A percentile compares a stretch with the other conserved stretches of the same genome.
Evolutionary conservation across 2,329 filamentous ascomycete genomes (phyloP).

Genomic region (Alternaria sp.): DNA sequence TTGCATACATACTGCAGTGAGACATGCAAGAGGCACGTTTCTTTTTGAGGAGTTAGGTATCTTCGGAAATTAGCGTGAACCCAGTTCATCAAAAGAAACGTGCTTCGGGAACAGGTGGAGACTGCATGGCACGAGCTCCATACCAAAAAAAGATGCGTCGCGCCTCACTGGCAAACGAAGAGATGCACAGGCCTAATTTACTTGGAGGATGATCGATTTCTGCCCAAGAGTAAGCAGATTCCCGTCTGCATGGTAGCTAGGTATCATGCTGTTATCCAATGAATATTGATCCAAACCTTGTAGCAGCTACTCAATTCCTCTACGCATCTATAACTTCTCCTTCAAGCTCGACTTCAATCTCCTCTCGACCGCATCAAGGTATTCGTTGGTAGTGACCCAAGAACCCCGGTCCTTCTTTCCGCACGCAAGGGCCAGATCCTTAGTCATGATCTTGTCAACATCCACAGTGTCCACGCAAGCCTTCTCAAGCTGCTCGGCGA

Average conservation of each 20-base stretch:
- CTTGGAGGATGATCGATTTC: neutral
- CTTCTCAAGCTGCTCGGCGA: constrained; percentile 90
- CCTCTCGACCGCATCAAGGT: constrained; percentile 91
- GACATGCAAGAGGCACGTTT: constrained; percentile 24
- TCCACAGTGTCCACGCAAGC: constrained; percentile 96
- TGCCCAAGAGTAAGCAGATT: constrained; percentile 12
- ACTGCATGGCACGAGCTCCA: constrained; percentile 3
- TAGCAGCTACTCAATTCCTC: neutral
- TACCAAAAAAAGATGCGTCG: constrained; percentile 4
- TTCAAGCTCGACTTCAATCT: constrained; percentile 82
- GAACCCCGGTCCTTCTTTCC: constrained; percentile 84
- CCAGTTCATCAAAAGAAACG: constrained; percentile 7
- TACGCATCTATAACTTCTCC: constrained; percentile 71
- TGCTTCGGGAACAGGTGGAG: constrained; percentile 7
- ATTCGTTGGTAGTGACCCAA: constrained; percentile 90
- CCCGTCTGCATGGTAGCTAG: neutral
- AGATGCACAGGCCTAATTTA: constrained; percentile 1
- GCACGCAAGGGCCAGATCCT: constrained; percentile 95
- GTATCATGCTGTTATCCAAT: constrained; percentile 9
- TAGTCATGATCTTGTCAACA: constrained; percentile 96
- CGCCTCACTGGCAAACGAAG: constrained; percentile 3
- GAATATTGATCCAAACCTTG: neutral
- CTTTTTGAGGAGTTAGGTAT: constrained; percentile 6
- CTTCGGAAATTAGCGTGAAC: constrained; percentile 6
- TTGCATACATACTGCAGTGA: constrained; percentile 32